Conservation (phyloP, 331 rosid genomes). For the Malus hybrid region DNA sequence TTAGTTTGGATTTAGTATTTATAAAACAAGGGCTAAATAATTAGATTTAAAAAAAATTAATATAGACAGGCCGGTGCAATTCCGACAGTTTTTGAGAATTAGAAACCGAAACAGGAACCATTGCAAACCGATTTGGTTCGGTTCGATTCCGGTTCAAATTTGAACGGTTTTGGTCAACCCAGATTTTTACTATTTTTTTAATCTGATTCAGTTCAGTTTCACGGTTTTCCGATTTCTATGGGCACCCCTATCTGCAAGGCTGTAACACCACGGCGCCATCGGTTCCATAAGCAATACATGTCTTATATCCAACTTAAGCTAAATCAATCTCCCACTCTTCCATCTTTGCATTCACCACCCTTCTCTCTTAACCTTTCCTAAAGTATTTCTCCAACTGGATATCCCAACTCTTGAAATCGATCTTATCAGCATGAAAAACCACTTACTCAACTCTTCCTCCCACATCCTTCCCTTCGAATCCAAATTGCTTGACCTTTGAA, state of each 20-base stretch:
- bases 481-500: slow-evolving; percentile 13
- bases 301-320: slow-evolving; percentile 31
- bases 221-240: no score
- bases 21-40: no score
- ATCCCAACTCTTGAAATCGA: slow-evolving; percentile 44
- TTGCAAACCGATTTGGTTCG: no score
- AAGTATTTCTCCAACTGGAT: slow-evolving; percentile 36
- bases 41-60: no score
- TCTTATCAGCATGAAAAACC: slow-evolving; percentile 37
- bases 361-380: slow-evolving; percentile 33
- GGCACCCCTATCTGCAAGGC: not conserved
- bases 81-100: no score
- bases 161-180: no score
- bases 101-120: no score
- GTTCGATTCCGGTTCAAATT: no score
- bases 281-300: slow-evolving; percentile 42
- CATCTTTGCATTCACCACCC: slow-evolving; percentile 13
- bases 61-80: no score
- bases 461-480: slow-evolving; percentile 7
- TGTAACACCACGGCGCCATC: slow-evolving; percentile 47
- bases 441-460: slow-evolving; percentile 13
- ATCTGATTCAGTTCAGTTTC: not conserved
- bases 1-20: no score
- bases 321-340: slow-evolving; percentile 55
- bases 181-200: no score